Conservation (phyloP, 1,284 basidiomycete species). For the Cystobasidium sp. region DNA sequence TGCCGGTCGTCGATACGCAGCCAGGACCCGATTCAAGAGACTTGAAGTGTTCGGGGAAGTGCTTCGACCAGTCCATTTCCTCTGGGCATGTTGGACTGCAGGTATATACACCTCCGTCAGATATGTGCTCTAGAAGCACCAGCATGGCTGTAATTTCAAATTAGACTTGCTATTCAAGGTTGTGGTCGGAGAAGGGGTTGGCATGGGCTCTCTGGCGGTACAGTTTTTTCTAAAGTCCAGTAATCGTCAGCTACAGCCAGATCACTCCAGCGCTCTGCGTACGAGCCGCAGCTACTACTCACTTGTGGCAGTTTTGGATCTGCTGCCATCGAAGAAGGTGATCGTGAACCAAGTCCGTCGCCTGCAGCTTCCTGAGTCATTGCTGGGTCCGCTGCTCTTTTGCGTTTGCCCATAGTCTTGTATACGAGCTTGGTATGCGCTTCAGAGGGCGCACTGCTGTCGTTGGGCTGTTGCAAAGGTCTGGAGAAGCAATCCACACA, state of each 20-base stretch:
- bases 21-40: not conserved
- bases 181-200: conserved; percentile 97
- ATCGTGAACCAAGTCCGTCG: conserved; percentile 17
- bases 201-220: conserved; percentile 97
- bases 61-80: conserved; percentile 79
- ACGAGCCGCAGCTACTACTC: not conserved
- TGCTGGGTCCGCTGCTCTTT: conserved; percentile 9
- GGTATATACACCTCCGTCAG: not conserved
- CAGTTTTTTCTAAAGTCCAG: conserved; percentile 75
- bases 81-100: conserved; percentile 72
- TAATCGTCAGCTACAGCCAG: not conserved
- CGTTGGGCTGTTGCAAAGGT: no score
- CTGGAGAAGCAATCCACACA: no score
- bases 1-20: conserved; percentile 53
- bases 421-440: not conserved
- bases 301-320: conserved; percentile 15
- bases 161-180: conserved; percentile 71
- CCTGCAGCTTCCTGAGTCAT: conserved; percentile 11
- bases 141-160: not conserved
- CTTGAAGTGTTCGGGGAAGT: conserved; percentile 75
- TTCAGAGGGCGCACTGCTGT: no score
- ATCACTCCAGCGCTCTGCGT: not conserved
- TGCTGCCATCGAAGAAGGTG: conserved; percentile 14
- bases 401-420: conserved; percentile 12
- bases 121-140: not conserved